Conservation (phyloP, 2,329 filamentous ascomycete genomes). For the Arthrobotrys conoides region DNA sequence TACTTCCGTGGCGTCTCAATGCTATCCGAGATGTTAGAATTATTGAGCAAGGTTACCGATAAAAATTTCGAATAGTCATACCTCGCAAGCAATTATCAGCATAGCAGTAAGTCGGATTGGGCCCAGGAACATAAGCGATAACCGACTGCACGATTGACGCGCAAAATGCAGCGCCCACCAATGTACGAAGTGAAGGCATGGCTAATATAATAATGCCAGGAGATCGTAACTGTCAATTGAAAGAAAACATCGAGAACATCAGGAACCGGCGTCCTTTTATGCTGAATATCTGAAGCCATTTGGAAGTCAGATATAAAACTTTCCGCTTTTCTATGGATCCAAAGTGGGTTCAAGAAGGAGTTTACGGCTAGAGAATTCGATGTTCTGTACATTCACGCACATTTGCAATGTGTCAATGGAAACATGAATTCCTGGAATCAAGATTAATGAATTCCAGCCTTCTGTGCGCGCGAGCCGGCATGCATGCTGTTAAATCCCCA, state of each 20-base stretch:
- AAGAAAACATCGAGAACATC: neutral
- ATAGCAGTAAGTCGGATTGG: constrained; percentile 1
- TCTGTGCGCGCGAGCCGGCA: neutral
- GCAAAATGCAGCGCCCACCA: neutral
- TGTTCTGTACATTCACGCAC: neutral
- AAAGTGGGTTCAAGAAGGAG: neutral
- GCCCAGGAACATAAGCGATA: neutral
- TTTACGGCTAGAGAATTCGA: neutral
- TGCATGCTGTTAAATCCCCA: neutral
- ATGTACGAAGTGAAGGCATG: neutral
- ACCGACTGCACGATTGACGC: neutral
- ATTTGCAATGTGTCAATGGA: neutral
- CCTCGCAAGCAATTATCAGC: constrained; percentile 29
- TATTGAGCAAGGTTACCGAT: neutral
- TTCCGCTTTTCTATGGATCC: neutral
- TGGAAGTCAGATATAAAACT: neutral
- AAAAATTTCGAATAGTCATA: neutral
- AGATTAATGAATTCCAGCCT: too few species aligned
- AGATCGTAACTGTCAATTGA: neutral
- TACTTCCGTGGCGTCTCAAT: constrained; percentile 13
- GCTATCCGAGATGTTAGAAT: neutral
- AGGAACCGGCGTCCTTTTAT: neutral
- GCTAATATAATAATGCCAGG: neutral
- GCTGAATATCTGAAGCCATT: neutral
- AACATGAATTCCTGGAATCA: too few species aligned